These are phyloP conservation scores for Exophiala sp. DNA, from an alignment of 2,329 filamentous ascomycete genomes.

Conservation along the genomic window DNA sequence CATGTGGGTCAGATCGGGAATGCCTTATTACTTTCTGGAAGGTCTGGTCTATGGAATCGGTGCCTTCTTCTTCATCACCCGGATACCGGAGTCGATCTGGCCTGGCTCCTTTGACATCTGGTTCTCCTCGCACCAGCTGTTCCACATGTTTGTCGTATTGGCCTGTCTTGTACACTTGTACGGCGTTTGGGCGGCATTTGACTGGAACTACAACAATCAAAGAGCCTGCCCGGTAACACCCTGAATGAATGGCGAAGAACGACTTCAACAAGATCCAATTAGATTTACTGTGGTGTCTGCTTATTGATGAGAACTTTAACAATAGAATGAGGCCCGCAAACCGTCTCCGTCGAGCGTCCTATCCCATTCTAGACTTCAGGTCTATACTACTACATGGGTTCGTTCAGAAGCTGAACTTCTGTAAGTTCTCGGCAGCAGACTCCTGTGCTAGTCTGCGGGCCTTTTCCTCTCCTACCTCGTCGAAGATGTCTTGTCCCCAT, in stretches of 20 bases:
- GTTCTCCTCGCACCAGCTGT: conserved; percentile 34
- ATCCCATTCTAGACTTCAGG: too few species aligned
- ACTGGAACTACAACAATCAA: conserved; percentile 32
- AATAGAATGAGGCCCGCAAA: too few species aligned
- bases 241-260: neutral
- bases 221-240: conserved; percentile 19
- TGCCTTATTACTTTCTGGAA: conserved; percentile 35
- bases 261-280: too few species aligned
- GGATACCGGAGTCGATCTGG: conserved; percentile 28
- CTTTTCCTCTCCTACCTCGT: conserved; percentile 34
- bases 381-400: too few species aligned
- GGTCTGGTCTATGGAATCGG: conserved; percentile 32
- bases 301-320: too few species aligned
- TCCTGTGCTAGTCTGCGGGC: conserved; percentile 27
- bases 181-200: conserved; percentile 34
- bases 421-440: conserved; percentile 17
- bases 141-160: conserved; percentile 37
- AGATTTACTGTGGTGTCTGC: too few species aligned
- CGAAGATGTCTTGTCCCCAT: conserved; percentile 38
- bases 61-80: conserved; percentile 30
- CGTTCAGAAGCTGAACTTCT: conserved; percentile 20
- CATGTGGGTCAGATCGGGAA: conserved; percentile 29
- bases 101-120: conserved; percentile 35
- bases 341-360: too few species aligned
- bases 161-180: conserved; percentile 39